These are phyloP conservation scores for Hymenoscyphus scutula DNA, from an alignment of 2,329 filamentous ascomycete genomes.

Conservation along the genomic window DNA sequence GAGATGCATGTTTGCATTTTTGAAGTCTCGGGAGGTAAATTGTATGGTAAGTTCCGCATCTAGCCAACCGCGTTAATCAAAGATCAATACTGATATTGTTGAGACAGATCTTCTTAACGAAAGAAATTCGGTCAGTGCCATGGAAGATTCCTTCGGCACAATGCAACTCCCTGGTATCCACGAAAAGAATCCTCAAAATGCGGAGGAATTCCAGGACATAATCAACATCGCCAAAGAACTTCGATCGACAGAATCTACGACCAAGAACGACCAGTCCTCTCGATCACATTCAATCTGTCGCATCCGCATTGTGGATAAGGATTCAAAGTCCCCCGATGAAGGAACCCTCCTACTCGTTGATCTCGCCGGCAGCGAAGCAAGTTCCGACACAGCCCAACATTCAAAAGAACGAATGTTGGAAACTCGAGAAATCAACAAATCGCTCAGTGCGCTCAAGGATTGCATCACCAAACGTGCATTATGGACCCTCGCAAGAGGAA, in stretches of 20 bases:
- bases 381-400: constrained; percentile 81
- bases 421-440: constrained; percentile 97
- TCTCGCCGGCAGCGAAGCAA: constrained; percentile 57
- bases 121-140: constrained; percentile 42
- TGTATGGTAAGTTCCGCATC: constrained; percentile 71
- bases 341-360: constrained; percentile 48
- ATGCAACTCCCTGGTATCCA: constrained; percentile 45
- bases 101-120: constrained; percentile 48
- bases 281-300: constrained; percentile 50
- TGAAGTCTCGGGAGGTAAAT: constrained; percentile 36
- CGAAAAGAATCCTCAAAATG: constrained; percentile 39
- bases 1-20: no score
- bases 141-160: constrained; percentile 46
- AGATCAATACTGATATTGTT: constrained; percentile 75
- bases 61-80: constrained; percentile 91
- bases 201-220: constrained; percentile 70
- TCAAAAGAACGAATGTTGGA: constrained; percentile 84
- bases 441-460: constrained; percentile 69
- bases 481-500: constrained; percentile 32
- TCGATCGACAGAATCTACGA: constrained; percentile 43
- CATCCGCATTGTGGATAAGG: constrained; percentile 40
- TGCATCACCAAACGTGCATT: constrained; percentile 42
- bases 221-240: constrained; percentile 67
- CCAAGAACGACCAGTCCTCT: constrained; percentile 48
- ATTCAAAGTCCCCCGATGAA: constrained; percentile 26